Evolutionary conservation across 1,284 basidiomycete genomes (phyloP), one percentile per base, ranked within the genome.

Genomic region (Malassezia pachydermatis): DNA sequence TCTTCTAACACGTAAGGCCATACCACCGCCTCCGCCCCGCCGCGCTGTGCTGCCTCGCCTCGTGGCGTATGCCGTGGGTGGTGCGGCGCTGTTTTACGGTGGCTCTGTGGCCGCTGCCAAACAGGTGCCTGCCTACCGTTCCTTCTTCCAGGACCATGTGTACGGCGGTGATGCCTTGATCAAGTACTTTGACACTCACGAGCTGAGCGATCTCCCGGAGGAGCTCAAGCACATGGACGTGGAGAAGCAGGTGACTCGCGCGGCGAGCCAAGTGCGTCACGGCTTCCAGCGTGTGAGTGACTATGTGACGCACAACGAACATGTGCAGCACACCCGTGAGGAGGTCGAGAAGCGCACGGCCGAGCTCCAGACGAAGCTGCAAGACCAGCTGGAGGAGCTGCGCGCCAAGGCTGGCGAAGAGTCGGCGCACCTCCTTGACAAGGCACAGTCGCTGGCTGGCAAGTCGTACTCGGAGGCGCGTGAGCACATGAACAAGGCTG

Each of bases 91-190:
- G 32, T 70, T 71, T 56, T 71, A 71, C 59, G 60, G 62, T 35
- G 54, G 55, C 14, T 68, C 65, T 14, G 60, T 59, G 23, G 51
- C 61, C n/a, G 57, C 51, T 27, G 59, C 67, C 20, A 51, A 62
- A 47, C 61, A 62, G 49, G 65, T 58, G 36, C 57, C 63, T 29
- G 55, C 57, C 19, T 70, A 68, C 58, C 81, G 83, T 70, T 81
- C 87, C 63, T 78, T 88, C 67, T 89, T 89, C 76, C 77, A 81
- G 54, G 81, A 84, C 63, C 76, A 80, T 52, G 81, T 88, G 40
- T 88, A 87, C 3, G 72, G 75, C 22, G 89, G 83, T 35, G 79
- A 84, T 60, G 67, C 77, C 19, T 77, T 92, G 67, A 77, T 67
- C 41, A 58, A 58, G 47, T 59, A 57, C 44, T 66, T 68, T 44